Base-by-base conservation (phyloP, 164 flowering plant species). In the Macadamia integrifolia region DNA sequence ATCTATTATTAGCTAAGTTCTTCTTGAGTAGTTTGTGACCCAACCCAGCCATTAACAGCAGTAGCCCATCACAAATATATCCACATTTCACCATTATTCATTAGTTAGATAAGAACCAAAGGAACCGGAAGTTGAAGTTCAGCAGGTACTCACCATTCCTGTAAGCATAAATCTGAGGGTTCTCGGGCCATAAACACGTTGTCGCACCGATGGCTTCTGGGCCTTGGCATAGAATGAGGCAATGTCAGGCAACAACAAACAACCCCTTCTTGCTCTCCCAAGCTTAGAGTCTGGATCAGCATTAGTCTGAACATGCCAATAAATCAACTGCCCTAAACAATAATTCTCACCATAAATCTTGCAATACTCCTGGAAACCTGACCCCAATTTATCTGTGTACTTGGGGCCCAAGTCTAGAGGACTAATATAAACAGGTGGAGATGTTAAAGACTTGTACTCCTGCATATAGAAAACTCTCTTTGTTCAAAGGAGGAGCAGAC, bases 391-490 rank as follows among this genome's bases (percentile, higher is more conserved):
- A 74, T 85, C 87, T 53, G 81, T 70, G 68, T 78, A 92, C 77
- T 92, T 91, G 48, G 98, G 93, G 29, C 99, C 96, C 78, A 95
- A 69, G 80, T 95, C 99, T 55, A 91, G 90, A 64, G 98, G 94
- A 63, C 91, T 92, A 61, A 95, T 95, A 74, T 80, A 85, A 52
- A 95, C 98, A 65, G 98, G 98, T 13, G 91, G 90, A 30, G 99
- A 95, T 62, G 94, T 92, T 44, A 95, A 77, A 71, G 82, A 52
- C 70, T 80, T 83, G 81, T 95, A 92, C 71, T 81, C 93, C 99
- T 95, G 90, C 78, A 79, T 1, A 56, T 4, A 74, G 18, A 55
- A 59, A 66, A 49, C 9, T 35, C 10, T 56, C 52, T 17, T 48
- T 58, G n/a, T 58, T 71, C 60, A 68, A 66, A 48, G 17, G 59